Base-by-base conservation (phyloP, 202 grass and related monocot species). In the Eragrostis tef region DNA sequence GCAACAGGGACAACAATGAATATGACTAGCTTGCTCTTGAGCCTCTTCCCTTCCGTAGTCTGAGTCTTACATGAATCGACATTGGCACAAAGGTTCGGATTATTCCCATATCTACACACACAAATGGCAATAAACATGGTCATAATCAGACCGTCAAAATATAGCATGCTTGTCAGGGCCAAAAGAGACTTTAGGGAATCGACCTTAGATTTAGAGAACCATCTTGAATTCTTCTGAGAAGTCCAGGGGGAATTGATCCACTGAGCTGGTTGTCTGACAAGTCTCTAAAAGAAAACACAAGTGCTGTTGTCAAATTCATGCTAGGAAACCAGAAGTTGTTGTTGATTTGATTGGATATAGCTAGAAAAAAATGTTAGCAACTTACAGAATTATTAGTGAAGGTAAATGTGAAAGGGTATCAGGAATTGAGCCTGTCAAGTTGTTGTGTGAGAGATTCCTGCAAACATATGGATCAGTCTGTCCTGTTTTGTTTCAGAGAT, bases 381-480 rank as follows among this genome's bases (percentile, higher is more conserved):
- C 88, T 86, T 87, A 94, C 88, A 94, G 29, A 14, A 87, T 3
- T 20, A 73, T 83, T 11, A 94, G 86, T n/a, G 80, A 85, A 73
- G 83, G 7, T 53, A 91, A 72, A 6, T 61, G 36, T 22, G 86
- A 85, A 49, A 94, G 84, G 68, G 41, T 45, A 62, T 73, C 80
- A 67, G 91, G 91, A 83, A 94, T 85, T 63, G 50, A 5, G 24
- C 91, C 91, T 10, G 78, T 74, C 73, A 93, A 74, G 10, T 81
- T 83, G 49, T 93, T 93, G 63, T 91, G 44, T 46, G 91, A 91
- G 59, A 94, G 78, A 80, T 94, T 56, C 29, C 91, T 94, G 84
- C 57, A 39, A 2, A 93, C 4, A 64, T 11, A 6, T 22, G 0
- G 13, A 11, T 5, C n/a, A 61, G 34, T 41, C n/a, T 13, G 45